phyloP scores from a whole-genome alignment of 2,329 filamentous ascomycete species.

The Phialophora macrospora region DNA sequence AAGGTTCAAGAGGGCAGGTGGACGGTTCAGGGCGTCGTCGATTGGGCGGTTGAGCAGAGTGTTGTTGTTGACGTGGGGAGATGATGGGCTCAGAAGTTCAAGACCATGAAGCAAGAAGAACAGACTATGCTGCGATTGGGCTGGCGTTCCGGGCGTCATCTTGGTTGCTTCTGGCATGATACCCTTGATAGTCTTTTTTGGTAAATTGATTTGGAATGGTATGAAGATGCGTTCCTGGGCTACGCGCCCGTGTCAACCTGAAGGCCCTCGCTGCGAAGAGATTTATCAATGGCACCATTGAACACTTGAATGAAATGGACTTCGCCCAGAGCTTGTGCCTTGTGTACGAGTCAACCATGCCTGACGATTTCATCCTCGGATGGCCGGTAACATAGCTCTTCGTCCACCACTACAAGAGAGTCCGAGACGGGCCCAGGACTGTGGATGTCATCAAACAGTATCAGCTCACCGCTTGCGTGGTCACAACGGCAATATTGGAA shows the following conservation, averaged over 20 bases:
- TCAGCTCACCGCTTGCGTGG: constrained; percentile 12
- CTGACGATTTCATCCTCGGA: constrained; percentile 15
- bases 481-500: background rate
- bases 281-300: constrained; percentile 12
- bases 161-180: background rate
- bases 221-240: background rate
- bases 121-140: background rate
- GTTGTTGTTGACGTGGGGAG: constrained; percentile 44
- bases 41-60: constrained; percentile 49
- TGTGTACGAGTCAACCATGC: constrained; percentile 17
- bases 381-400: constrained; percentile 13
- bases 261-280: constrained; percentile 3
- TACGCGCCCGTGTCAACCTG: constrained; percentile 1
- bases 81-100: background rate
- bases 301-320: constrained; percentile 7
- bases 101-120: background rate
- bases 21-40: constrained; percentile 48
- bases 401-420: constrained; percentile 6
- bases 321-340: constrained; percentile 14
- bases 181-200: background rate
- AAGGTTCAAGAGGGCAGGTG: constrained; percentile 47
- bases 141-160: background rate
- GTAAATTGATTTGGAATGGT: background rate
- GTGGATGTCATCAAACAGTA: constrained; percentile 21
- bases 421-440: background rate